A percentile compares a stretch with the other conserved stretches of the same genome.
Evolutionary conservation across 495 filamentous ascomycete genomes (phyloP).

Genomic region (Neurospora sp.): DNA sequence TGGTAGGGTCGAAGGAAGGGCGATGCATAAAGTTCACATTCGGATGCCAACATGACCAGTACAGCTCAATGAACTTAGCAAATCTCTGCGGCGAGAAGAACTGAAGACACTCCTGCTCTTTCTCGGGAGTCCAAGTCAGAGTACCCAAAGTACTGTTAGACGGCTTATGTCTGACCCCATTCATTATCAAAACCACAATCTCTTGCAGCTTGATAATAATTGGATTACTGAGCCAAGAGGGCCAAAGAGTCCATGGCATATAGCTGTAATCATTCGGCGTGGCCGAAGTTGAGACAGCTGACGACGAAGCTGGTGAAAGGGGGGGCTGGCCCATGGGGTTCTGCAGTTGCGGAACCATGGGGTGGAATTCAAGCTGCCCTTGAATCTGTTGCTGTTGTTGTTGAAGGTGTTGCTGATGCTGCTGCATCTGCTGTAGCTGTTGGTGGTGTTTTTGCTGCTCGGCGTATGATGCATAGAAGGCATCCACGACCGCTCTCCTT

Average conservation of each 20-base stretch:
- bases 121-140: slow-evolving; percentile 15
- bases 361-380: background rate
- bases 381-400: background rate
- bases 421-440: background rate
- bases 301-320: background rate
- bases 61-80: slow-evolving; percentile 21
- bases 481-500: slow-evolving; percentile 14
- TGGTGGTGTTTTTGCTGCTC: slow-evolving; percentile 4
- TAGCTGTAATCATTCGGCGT: background rate
- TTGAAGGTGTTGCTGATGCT: background rate
- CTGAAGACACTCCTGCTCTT: slow-evolving; percentile 16
- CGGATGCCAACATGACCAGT: slow-evolving; percentile 23
- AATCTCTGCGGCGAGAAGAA: slow-evolving; percentile 20
- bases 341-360: background rate
- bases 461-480: slow-evolving; percentile 11
- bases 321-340: background rate
- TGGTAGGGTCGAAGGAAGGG: slow-evolving; percentile 16
- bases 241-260: slow-evolving; percentile 4
- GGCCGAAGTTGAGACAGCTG: background rate
- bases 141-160: slow-evolving; percentile 17
- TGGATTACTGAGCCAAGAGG: slow-evolving; percentile 15
- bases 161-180: slow-evolving; percentile 12
- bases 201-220: slow-evolving; percentile 16
- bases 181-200: slow-evolving; percentile 17
- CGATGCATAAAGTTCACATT: slow-evolving; percentile 21